Evolutionary conservation across 2,329 filamentous ascomycete genomes (phyloP).

Genomic region (Fusarium torulosum): DNA sequence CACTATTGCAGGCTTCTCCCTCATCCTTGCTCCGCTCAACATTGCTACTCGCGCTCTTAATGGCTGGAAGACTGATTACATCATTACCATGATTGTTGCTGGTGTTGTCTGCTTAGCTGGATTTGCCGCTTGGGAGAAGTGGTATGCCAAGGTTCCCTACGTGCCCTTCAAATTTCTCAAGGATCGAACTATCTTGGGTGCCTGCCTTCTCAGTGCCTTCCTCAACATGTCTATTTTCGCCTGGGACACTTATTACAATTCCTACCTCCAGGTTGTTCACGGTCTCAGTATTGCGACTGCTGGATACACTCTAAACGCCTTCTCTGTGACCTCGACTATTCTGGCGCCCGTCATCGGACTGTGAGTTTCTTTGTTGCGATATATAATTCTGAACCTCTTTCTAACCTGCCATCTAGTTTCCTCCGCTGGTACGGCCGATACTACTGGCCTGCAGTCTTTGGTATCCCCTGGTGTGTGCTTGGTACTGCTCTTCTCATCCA

Average conservation of each 20-base stretch:
- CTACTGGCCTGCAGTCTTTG: slow-evolving; percentile 63
- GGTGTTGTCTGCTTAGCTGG: slow-evolving; percentile 62
- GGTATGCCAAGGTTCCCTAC: slow-evolving; percentile 59
- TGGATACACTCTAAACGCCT: slow-evolving; percentile 62
- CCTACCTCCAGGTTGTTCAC: slow-evolving; percentile 66
- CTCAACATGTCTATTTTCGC: slow-evolving; percentile 56
- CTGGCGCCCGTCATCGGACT: slow-evolving; percentile 61
- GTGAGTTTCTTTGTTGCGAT: slow-evolving; percentile 7
- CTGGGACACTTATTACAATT: slow-evolving; percentile 63
- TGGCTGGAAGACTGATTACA: slow-evolving; percentile 62
- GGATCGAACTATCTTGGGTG: slow-evolving; percentile 62
- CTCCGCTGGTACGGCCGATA: slow-evolving; percentile 64
- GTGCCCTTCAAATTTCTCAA: slow-evolving; percentile 63
- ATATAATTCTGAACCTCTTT: background rate
- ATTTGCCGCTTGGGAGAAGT: slow-evolving; percentile 70
- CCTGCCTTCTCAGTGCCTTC: slow-evolving; percentile 56
- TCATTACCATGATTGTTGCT: slow-evolving; percentile 68
- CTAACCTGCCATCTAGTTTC: slow-evolving; percentile 43
- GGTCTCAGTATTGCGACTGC: slow-evolving; percentile 60
- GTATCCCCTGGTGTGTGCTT: slow-evolving; percentile 66
- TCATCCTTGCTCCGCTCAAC: slow-evolving; percentile 73
- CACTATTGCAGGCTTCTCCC: slow-evolving; percentile 63
- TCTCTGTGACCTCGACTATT: slow-evolving; percentile 62
- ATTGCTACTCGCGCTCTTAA: slow-evolving; percentile 57
- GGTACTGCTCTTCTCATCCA: slow-evolving; percentile 60